Base-by-base conservation (phyloP, 106 monocot species). In the Hemerocallis citrina region DNA sequence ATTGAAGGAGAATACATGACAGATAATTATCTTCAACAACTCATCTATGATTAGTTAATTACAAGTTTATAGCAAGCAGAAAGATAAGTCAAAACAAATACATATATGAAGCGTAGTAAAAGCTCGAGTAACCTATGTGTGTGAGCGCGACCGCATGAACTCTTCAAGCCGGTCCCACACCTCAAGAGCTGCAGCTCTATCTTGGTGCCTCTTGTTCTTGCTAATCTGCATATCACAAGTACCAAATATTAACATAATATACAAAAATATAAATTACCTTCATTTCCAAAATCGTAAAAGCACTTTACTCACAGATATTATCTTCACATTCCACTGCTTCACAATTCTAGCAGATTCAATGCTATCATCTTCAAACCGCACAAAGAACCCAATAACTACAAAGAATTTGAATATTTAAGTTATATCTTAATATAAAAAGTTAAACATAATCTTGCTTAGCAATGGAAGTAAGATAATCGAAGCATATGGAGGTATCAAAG, bases 281-380 rank as follows among this genome's bases (percentile, higher is more conserved):
- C 27, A 4, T n/a, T n/a, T n/a, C 40, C 19, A 39, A 46, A 34
- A 40, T 17, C 25, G 40, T 23, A 59, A 59, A 59, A 38, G 8
- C n/a, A n/a, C 50, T 50, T 42, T 28, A 52, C 90, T 71, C 29
- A 99, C 98, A 40, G 98, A 92, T 37, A 99, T 76, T 16, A 99
- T 99, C 73, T 92, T 99, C 16, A 92, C 92, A 61, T 99, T 99
- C 98, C 98, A 99, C 34, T 99, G 91, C 66, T 99, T 99, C 35
- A 99, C 92, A 5, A 68, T 68, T 68, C 82, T 92, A 29, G 92
- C 98, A 51, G 98, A 88, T 74, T 99, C 98, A 64, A 99, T 79
- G 61, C 98, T 98, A 43, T 99, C 92, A 74, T 99, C 98, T 63
- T 99, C 98, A 74, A 99, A 99, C 0, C 92, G 84, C 20, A 99